Base-by-base conservation (phyloP, 306 rosid genomes). In the Luffa aegyptiaca region DNA sequence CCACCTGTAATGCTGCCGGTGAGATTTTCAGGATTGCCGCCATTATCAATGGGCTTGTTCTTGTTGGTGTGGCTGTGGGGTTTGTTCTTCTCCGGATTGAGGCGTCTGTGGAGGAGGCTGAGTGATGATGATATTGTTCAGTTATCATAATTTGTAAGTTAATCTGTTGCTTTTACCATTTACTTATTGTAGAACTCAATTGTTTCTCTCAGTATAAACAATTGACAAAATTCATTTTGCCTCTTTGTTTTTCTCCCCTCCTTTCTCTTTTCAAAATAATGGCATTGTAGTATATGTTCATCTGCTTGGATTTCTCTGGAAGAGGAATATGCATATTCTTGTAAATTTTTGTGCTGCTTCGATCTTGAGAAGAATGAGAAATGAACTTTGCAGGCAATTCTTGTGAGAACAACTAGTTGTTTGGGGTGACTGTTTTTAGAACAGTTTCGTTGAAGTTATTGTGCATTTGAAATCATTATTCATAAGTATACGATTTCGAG, bases 21-120 rank as follows among this genome's bases (percentile, higher is more conserved):
- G 94, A 93, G 90, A 93, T 91, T 75, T 91, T 93, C 88, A 90
- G 77, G 87, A 90, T 91, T 84, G 97, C 96, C 3, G 92, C 86
- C 21, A 86, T 87, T 76, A 83, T 90, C 62, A 93, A 88, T 84
- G 96, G 87, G 0, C 93, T 91, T 78, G 86, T 83, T 66, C 94
- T 93, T 46, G 55, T 90, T 52, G 96, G 97, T 39, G 96, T 93
- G 74, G 97, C 96, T 1, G 93, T 93, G 12, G 97, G 96, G n/a
- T 93, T 91, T 42, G 90, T 91, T 58, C 97, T 93, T 83, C 97
- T 93, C 46, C 90, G 96, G 85, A 41, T 93, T 8, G 97, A 93
- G 84, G 94, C 96, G 0, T 75, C 26, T 46, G 84, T 90, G 5
- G 97, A 93, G 85, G 97, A 91, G 68, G 56, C 96, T 20, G 93